Conservation (phyloP, 257 asterid genomes). For the Sherardia arvensis region DNA sequence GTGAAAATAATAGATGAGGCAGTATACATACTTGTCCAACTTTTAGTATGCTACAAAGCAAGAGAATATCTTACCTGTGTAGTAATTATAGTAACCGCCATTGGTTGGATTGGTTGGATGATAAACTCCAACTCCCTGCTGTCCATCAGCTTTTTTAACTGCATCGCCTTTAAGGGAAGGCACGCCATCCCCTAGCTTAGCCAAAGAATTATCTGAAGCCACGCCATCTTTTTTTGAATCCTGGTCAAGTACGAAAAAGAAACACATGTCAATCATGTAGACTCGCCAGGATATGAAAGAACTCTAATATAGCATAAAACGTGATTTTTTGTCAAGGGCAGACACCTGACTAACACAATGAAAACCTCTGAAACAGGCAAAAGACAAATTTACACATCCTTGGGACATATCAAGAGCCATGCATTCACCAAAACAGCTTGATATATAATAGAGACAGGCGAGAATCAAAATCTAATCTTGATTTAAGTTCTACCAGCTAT, state of each 20-base stretch:
- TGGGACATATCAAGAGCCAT: too few species aligned
- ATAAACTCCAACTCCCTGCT: slow-evolving; percentile 40
- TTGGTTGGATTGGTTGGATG: slow-evolving; percentile 49
- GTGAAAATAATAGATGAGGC: neutral
- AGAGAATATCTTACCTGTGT: slow-evolving; percentile 41
- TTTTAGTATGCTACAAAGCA: neutral
- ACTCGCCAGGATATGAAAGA: too few species aligned
- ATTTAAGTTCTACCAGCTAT: neutral
- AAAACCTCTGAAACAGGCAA: neutral
- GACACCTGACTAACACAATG: neutral
- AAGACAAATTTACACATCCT: neutral
- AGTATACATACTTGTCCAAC: too few species aligned
- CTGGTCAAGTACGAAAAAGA: slow-evolving; percentile 15
- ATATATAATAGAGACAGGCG: neutral
- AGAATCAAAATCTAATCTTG: neutral
- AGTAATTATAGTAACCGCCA: slow-evolving; percentile 49
- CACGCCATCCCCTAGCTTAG: slow-evolving; percentile 26
- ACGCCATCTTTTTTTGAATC: slow-evolving; percentile 31
- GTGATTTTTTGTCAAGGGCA: neutral
- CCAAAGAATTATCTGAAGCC: slow-evolving; percentile 22
- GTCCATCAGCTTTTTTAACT: slow-evolving; percentile 31
- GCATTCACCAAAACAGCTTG: neutral
- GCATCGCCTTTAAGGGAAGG: slow-evolving; percentile 29
- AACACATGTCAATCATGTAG: neutral
- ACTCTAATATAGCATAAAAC: too few species aligned